phyloP scores from a whole-genome alignment of 352 stramenopile genomes.

The Halophytophthora batemanensis region DNA sequence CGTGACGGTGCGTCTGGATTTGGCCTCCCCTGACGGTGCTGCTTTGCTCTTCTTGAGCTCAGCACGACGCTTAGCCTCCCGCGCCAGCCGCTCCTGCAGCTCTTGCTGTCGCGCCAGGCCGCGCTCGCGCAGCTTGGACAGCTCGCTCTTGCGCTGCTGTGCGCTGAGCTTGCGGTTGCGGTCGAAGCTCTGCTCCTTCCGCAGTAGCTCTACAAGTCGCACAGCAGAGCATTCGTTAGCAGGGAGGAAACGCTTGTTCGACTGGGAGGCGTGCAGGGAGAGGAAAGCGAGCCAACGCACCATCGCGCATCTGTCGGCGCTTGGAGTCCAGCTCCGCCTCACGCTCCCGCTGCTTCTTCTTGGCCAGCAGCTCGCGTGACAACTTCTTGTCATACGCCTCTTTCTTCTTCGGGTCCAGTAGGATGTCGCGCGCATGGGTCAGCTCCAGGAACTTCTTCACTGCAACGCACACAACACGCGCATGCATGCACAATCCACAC shows the following conservation, averaged over 20 bases:
- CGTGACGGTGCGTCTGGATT: slow-evolving; percentile 70
- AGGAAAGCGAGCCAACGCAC: slow-evolving; percentile 15
- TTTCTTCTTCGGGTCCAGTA: slow-evolving; percentile 80
- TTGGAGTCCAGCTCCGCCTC: slow-evolving; percentile 55
- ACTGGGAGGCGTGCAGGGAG: neutral
- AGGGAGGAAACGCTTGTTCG: neutral
- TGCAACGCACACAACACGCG: slow-evolving; percentile 13
- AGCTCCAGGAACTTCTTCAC: slow-evolving; percentile 83
- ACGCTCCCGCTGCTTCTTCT: slow-evolving; percentile 66
- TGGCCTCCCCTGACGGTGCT: slow-evolving; percentile 21
- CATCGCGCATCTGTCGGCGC: slow-evolving; percentile 62
- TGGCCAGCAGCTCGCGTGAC: slow-evolving; percentile 53
- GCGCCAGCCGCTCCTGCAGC: slow-evolving; percentile 43
- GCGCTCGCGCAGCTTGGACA: slow-evolving; percentile 57
- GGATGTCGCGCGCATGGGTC: slow-evolving; percentile 67
- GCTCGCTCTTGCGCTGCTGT: slow-evolving; percentile 37
- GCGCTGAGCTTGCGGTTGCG: slow-evolving; percentile 29
- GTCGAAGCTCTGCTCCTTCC: slow-evolving; percentile 52
- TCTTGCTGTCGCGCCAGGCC: slow-evolving; percentile 47
- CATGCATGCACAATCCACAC: neutral
- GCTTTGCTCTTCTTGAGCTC: slow-evolving; percentile 32
- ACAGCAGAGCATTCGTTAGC: neutral
- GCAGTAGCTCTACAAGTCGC: slow-evolving; percentile 43
- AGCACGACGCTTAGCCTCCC: slow-evolving; percentile 35
- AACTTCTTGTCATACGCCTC: slow-evolving; percentile 81